Conservation (phyloP, 352 stramenopile species). For the Globisporangium alternatum region DNA sequence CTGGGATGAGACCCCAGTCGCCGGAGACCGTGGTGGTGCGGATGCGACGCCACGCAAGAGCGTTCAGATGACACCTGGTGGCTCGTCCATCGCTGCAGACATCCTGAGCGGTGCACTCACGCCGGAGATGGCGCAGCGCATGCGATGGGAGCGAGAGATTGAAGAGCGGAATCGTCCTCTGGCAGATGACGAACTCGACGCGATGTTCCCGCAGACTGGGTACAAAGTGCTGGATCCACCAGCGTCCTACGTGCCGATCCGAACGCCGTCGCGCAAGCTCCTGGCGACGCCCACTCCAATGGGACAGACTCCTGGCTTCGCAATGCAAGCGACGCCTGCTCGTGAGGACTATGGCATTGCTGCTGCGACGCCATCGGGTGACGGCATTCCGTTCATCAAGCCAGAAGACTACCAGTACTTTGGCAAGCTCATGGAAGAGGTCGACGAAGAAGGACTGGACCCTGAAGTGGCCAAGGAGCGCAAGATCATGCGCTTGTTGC, state of each 20-base stretch:
- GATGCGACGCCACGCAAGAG: conserved; percentile 51
- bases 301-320: conserved; percentile 89
- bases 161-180: conserved; percentile 95
- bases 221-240: conserved; percentile 97
- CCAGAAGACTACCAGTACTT: conserved; percentile 99
- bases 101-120: conserved; percentile 73
- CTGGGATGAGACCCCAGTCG: conserved; percentile 96
- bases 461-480: conserved; percentile 94
- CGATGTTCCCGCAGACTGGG: conserved; percentile 93
- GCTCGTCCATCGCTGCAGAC: conserved; percentile 47
- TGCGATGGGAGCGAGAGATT: conserved; percentile 96
- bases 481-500: conserved; percentile 97
- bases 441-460: conserved; percentile 82
- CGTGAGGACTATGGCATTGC: conserved; percentile 78
- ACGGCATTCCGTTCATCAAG: conserved; percentile 97
- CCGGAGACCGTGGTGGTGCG: conserved; percentile 24
- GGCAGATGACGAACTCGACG: conserved; percentile 96
- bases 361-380: conserved; percentile 59
- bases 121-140: conserved; percentile 89
- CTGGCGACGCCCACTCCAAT: conserved; percentile 95
- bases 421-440: conserved; percentile 93
- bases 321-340: conserved; percentile 77
- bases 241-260: conserved; percentile 94
- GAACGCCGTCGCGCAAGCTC: conserved; percentile 93
- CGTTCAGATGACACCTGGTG: conserved; percentile 70